A percentile compares a stretch with the other conserved stretches of the same genome.
phyloP scores from a whole-genome alignment of 352 stramenopile genomes.

The Poterioochromonas sp. region DNA sequence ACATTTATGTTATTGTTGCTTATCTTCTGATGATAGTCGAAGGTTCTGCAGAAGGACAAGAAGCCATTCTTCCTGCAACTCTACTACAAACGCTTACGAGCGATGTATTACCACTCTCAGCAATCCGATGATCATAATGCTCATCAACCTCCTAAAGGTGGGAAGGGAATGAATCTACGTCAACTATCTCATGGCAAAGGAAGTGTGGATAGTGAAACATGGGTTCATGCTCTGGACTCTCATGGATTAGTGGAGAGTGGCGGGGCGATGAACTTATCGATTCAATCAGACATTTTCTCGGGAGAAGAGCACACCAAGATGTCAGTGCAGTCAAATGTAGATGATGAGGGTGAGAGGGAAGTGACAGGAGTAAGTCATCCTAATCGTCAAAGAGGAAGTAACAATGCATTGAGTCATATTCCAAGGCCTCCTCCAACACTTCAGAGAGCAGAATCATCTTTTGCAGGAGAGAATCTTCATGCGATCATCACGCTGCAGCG shows the following conservation, averaged over 20 bases:
- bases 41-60: no score
- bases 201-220: conserved; percentile 14
- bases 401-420: conserved; percentile 15
- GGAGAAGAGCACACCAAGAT: conserved; percentile 10
- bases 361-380: conserved; percentile 10
- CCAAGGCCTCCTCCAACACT: conserved; percentile 7
- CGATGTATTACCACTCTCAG: conserved; percentile 13
- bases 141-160: conserved; percentile 11
- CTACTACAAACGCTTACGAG: no score
- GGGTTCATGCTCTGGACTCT: conserved; percentile 8
- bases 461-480: conserved; percentile 13
- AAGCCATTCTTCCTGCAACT: no score
- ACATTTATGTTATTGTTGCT: no score
- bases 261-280: conserved; percentile 8
- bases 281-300: conserved; percentile 14
- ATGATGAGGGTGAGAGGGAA: conserved; percentile 10
- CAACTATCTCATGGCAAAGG: conserved; percentile 11
- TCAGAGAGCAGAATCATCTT: conserved; percentile 13
- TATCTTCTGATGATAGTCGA: no score
- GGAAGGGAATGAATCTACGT: conserved; percentile 11
- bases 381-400: conserved; percentile 14
- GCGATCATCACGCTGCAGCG: conserved; percentile 5
- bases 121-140: conserved; percentile 13
- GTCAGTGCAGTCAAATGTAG: conserved; percentile 11
- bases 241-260: conserved; percentile 10